Base-by-base conservation (phyloP, 2,329 filamentous ascomycete genomes). In the Albifimbria verrucaria region DNA sequence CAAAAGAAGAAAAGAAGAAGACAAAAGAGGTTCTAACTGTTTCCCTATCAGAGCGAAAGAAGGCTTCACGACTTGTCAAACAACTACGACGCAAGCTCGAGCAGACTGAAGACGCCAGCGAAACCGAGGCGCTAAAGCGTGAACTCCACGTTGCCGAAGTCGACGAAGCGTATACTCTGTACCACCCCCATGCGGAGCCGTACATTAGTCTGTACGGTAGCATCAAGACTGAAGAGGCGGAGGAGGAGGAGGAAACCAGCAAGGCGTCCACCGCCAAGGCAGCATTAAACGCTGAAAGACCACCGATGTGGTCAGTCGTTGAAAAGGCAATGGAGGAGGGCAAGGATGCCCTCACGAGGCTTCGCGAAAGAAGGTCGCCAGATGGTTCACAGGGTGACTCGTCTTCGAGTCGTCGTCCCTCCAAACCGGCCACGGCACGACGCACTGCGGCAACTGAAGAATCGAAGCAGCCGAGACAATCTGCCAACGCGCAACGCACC, bases 91-190 rank as follows among this genome's bases (percentile, higher is more conserved):
- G 82, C 62, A 79, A 80, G 58, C 72, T 89, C 39, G 71, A 78
- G 18, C 70, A 77, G 46, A 69, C 76, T 18, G 74, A 77, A 49
- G 78, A 80, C 32, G 67, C 76, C 1, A 75, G 79, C 47, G 81
- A 85, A 59, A 71, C 72, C 32, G 73, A 77, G 49, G 69, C 69
- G 51, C 67, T 89, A 48, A 73, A 81, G 59, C 68, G 69, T 7
- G 77, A 85, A 55, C 73, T 89, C n/a, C 86, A 90, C 65, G 75
- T 83, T 22, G 83, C 84, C 23, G 81, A 92, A 64, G 82, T 92
- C 12, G 89, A 93, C 64, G 75, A 89, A 57, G 85, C 89, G 61
- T 94, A 94, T 65, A 83, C 89, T 1, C 79, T 83, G 50, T 88
- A 86, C 68, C 89, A 83, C 57, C 90, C 90, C 2, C 81, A 89